These are phyloP conservation scores for Biscogniauxia mediterranea DNA, from an alignment of 2,329 filamentous ascomycete species.

Conservation along the genomic window DNA sequence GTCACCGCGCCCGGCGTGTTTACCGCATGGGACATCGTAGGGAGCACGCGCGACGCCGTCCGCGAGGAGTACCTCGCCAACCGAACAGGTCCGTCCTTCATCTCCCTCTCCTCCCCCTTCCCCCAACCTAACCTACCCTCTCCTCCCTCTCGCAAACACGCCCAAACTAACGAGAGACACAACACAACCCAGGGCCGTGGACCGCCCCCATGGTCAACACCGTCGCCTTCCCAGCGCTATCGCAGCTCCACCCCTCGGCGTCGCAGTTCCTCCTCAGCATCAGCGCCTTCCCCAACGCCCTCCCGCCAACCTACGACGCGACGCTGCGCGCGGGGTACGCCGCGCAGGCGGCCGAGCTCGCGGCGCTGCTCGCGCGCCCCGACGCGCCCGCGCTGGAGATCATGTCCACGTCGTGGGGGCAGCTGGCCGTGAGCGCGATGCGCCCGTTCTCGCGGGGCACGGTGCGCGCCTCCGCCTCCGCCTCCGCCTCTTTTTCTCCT, in stretches of 20 bases:
- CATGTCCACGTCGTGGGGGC: constrained; percentile 33
- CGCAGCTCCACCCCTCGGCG: constrained; percentile 16
- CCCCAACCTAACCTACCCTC: too few relatives aligned
- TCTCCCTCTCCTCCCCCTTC: background rate
- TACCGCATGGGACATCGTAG: constrained; percentile 26
- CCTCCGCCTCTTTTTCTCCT: too few relatives aligned
- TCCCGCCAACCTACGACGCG: constrained; percentile 23
- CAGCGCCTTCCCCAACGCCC: constrained; percentile 10
- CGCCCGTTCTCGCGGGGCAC: constrained; percentile 46
- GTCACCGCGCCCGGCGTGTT: constrained; percentile 26
- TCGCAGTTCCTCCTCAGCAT: constrained; percentile 12
- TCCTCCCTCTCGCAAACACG: background rate
- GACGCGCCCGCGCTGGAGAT: constrained; percentile 28
- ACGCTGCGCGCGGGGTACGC: constrained; percentile 26
- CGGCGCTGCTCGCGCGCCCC: constrained; percentile 21
- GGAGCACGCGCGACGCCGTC: constrained; percentile 19
- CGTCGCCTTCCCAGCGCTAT: constrained; percentile 28
- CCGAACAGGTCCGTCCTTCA: constrained; percentile 22
- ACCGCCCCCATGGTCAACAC: constrained; percentile 31
- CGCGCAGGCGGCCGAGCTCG: constrained; percentile 22
- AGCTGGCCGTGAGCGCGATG: constrained; percentile 34
- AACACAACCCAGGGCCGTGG: constrained; percentile 24
- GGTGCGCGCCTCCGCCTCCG: constrained; percentile 35
- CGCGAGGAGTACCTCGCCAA: constrained; percentile 25
- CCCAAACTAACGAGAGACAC: constrained; percentile 7